phyloP scores from a whole-genome alignment of 768 basidiomycete species.

The Gymnopilus junonius region DNA sequence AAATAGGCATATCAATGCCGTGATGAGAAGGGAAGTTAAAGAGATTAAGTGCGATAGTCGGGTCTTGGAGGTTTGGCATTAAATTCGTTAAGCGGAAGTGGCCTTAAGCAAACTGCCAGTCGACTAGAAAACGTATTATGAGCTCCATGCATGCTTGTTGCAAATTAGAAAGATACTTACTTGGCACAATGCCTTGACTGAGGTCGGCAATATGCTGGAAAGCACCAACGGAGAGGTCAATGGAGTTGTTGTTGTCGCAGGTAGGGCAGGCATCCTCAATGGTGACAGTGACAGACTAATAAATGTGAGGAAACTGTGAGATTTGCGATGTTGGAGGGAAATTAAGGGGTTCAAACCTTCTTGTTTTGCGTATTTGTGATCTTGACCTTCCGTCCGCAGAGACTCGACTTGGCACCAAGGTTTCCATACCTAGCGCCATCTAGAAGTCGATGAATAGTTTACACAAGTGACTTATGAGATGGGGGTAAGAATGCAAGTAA shows the following conservation, averaged over 20 bases:
- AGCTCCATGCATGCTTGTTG: conserved; percentile 5
- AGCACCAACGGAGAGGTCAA: conserved; percentile 74
- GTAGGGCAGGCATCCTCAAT: conserved; percentile 86
- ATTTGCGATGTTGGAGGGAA: neutral
- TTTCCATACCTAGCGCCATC: conserved; percentile 60
- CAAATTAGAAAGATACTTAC: conserved; percentile 41
- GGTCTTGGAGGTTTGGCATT: conserved; percentile 16
- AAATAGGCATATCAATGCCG: conserved; percentile 12
- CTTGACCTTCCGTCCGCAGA: conserved; percentile 69
- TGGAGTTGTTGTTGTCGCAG: conserved; percentile 65
- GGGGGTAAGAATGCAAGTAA: conserved; percentile 9
- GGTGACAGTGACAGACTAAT: conserved; percentile 56
- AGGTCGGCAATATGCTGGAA: conserved; percentile 61
- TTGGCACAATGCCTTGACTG: conserved; percentile 57
- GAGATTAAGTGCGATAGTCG: conserved; percentile 21
- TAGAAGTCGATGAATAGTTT: conserved; percentile 21
- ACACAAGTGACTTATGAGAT: conserved; percentile 6
- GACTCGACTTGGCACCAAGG: conserved; percentile 44
- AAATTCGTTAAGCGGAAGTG: conserved; percentile 7
- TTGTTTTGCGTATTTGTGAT: conserved; percentile 67
- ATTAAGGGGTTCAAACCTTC: conserved; percentile 36
- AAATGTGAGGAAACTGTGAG: neutral
- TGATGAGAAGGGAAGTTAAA: conserved; percentile 45
- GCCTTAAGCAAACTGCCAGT: conserved; percentile 40
- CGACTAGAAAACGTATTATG: conserved; percentile 31